Evolutionary conservation across 164 flowering plant genomes (phyloP).

Genomic region (Vitis riparia): DNA sequence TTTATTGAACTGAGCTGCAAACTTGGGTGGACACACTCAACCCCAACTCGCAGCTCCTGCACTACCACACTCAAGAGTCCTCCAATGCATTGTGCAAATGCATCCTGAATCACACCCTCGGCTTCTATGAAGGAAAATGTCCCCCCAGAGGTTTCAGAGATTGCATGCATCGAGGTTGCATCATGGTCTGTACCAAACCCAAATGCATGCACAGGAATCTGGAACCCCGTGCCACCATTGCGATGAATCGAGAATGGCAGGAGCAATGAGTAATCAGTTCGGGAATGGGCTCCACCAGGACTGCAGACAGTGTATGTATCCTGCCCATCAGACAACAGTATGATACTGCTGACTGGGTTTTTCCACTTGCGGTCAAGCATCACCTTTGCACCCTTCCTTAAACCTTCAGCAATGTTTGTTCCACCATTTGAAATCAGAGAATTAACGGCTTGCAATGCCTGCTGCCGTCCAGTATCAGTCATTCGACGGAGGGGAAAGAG

Average conservation of each 20-base stretch:
- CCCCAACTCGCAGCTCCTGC: constrained; percentile 56
- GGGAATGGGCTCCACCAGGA: constrained; percentile 26
- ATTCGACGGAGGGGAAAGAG: constrained; percentile 79
- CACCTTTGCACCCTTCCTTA: constrained; percentile 80
- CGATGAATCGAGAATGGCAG: constrained; percentile 52
- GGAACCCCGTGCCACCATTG: constrained; percentile 31
- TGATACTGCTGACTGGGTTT: constrained; percentile 82
- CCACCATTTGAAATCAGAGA: constrained; percentile 78
- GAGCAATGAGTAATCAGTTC: constrained; percentile 48
- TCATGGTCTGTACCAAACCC: constrained; percentile 97
- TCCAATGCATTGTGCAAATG: constrained; percentile 97
- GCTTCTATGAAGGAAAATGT: constrained; percentile 95
- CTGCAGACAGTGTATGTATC: constrained; percentile 63
- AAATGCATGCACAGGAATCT: constrained; percentile 86
- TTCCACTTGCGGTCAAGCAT: constrained; percentile 65
- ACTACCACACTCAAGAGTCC: constrained; percentile 89
- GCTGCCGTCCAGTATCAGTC: constrained; percentile 73
- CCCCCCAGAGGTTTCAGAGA: constrained; percentile 90
- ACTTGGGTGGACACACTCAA: constrained; percentile 57
- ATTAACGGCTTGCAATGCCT: constrained; percentile 83
- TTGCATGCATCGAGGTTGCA: constrained; percentile 83
- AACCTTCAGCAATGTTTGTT: constrained; percentile 88
- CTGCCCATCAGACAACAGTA: constrained; percentile 91
- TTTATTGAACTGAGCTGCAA: constrained; percentile 48
- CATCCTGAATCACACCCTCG: constrained; percentile 87